Evolutionary conservation across 306 rosid genomes (phyloP), one percentile per base, ranked within the genome.

Genomic region (Calophaca sinica): DNA sequence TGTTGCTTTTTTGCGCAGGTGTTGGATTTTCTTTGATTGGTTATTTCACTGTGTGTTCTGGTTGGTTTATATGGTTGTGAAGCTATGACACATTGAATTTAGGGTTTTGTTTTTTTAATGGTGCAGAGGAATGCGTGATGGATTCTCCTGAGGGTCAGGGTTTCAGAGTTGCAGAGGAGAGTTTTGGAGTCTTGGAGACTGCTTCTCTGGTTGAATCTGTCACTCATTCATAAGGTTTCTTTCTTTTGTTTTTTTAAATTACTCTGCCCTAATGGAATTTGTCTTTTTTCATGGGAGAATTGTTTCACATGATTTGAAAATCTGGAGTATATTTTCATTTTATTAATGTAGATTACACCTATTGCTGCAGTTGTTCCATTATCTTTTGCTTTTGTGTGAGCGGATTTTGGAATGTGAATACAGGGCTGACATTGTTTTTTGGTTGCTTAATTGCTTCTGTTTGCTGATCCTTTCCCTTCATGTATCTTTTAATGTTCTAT

Each of bases 71-170:
- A 10, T 28, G 8, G 20, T 32, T 61, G 57, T 36, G 41, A 61
- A 72, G 72, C 7, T 64, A 51, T 55, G 38, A 7, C 48, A 32
- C 53, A 76, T 78, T 84, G 81, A 82, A 84, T 54, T 76, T 90
- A 87, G 89, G 90, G 89, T 87, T 80, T 48, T 53, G 28, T 2
- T 46, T 57, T 57, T 87, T 83, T 10, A 20, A 50, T 84, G 82
- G 31, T 52, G 44, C 79, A 80, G 86, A 62, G 73, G 70, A 84
- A 82, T 83, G 90, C 79, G 78, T 82, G 71, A 84, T 91, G 96
- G 82, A 74, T 83, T 88, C 62, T 81, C 28, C 50, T 62, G 78
- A 81, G 83, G 76, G 76, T 71, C 74, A 70, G 75, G 75, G 79
- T 71, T 62, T 84, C 75, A 73, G 70, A 71, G 79, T 72, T 44